Evolutionary conservation across 345 rosid genomes (phyloP), one percentile per base, ranked within the genome.

Genomic region (Arabis hirsuta): DNA sequence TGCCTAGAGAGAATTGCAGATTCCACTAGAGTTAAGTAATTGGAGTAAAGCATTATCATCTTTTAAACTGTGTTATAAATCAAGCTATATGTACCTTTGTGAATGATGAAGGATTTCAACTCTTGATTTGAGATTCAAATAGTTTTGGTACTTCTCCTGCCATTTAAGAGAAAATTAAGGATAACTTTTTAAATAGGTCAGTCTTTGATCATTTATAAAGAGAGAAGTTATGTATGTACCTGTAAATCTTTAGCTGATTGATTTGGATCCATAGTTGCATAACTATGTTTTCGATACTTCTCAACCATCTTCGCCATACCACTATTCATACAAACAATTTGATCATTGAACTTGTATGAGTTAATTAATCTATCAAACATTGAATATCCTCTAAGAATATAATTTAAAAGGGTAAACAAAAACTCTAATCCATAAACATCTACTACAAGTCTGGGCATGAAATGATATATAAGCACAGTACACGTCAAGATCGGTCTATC

Each of bases 81-180:
- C 31, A 58, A 7, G 20, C 56, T 45, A 66, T 41, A 66, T 20
- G 44, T 80, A 88, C 98, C 96, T 87, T 69, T 93, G 96, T 16
- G 89, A 79, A 46, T 65, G 81, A 67, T 90, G 96, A 24, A 90
- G 82, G 27, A 57, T 75, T 44, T 93, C 96, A 52, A 75, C 89
- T 66, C 72, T 80, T 60, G 81, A 73, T 81, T 86, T 88, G 55
- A 93, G 88, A 73, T 78, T 79, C 65, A 88, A 57, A 71, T 87
- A 90, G 74, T 88, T 92, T 79, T 86, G 84, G 74, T 87, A 90
- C 73, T 59, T 77, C 39, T 72, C 80, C 96, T 90, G 68, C 43
- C 45, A 31, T 20, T 29, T 3, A 62, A 67, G 1, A 72, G 2
- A 62, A 54, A n/a, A 26, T 14, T 34, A 22, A 34, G 32, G 50